Base-by-base conservation (phyloP, 148 eudicot species). In the Vaccinium myrtillus region DNA sequence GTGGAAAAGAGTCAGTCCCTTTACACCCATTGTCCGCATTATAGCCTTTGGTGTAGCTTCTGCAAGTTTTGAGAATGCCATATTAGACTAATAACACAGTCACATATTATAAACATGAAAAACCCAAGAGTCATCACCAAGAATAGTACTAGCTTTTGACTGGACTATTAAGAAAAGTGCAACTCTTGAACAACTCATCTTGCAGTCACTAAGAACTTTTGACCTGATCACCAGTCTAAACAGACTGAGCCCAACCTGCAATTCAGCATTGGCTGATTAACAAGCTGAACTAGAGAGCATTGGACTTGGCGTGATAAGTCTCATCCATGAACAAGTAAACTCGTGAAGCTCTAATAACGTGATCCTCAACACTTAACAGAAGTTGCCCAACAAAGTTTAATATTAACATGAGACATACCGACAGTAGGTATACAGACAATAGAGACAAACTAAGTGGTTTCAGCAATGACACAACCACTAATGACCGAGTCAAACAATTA, bases 31-130 rank as follows among this genome's bases (percentile, higher is more conserved):
- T 56, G 95, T 94, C 86, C 95, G 92, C 93, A 93, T 77, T 79
- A 94, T 88, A 78, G 98, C 95, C 90, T 94, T 94, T 27, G 94
- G 94, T n/a, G 94, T 92, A 78, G 94, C 94, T 90, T 92, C 94
- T 92, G 92, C 90, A 88, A 12, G 83, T 18, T 83, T 55, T 80
- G 61, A 48, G 63, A 59, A 86, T 69, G 54, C 49, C 32, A 84
- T 70, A 81, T 61, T 65, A 56, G 78, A 73, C 86, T 87, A 79
- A 87, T 39, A 15, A 67, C 1, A n/a, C 48, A 30, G 51, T 19
- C 3, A 15, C 78, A 13, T 63, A 69, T 70, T 23, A 84, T 56
- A 69, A 15, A 25, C 71, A 15, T 21, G 8, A 23, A 50, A 81
- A 39, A 53, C 25, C 39, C 65, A 53, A 76, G 30, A 82, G 27